Evolutionary conservation across 192 early-diverging fungal species (phyloP), one percentile per base, ranked within the genome.

Genomic region (Umbelopsis ramanniana): DNA sequence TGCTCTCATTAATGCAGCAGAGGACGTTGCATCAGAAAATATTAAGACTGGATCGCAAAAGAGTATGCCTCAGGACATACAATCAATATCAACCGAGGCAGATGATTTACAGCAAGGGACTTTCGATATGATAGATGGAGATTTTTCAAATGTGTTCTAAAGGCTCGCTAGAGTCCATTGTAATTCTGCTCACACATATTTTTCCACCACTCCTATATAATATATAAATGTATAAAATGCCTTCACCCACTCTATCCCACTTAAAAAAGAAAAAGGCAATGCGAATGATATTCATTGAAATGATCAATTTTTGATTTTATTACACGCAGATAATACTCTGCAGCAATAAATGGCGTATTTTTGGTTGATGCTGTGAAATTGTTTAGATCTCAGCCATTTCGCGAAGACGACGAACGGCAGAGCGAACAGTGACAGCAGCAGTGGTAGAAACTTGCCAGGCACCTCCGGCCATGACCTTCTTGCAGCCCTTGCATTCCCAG

Each of bases 401-500:
- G 78, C 95, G 94, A 72, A 97, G 93, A 95, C 97, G 97, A 88
- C 97, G 96, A 83, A 98, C 90, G 85, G 93, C 94, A 72, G 92
- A 93, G 78, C 97, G 93, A 78, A 94, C 90, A 72, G 94, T 92
- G 74, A 91, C 87, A 75, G 97, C 95, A 81, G 93, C 90, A 74
- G 93, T 93, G 77, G 97, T 98, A 53, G 88, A 87, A 69, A 96
- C 88, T 70, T 95, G 94, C 94, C 95, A 99, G 80, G 97, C 97
- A 81, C 97, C 97, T 74, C 79, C 97, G 72, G 97, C 97, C 79
- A 98, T 86, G 76, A 84, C 83, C 92, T 97, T 96, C 81, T 89
- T 89, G 88, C 97, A 99, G 70, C 92, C 94, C 75, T 89, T 88
- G 92, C 97, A 99, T 80, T 94, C 89, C 97, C 97, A 99, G 91